Evolutionary conservation across 345 rosid species (phyloP), one percentile per base, ranked within the genome.

Genomic region (Aethionema arabicum): DNA sequence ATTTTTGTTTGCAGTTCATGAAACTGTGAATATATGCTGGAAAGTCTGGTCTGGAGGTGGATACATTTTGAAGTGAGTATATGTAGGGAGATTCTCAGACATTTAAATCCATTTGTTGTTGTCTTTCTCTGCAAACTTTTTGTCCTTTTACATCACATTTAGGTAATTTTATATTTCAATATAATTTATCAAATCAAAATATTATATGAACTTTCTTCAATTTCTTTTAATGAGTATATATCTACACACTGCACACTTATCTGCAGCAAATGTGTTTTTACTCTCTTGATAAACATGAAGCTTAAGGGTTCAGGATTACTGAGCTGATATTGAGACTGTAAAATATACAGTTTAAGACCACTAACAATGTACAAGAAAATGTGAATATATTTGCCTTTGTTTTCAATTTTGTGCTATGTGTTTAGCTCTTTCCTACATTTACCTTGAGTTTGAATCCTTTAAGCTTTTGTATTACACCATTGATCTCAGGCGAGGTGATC

Each of bases 401-500:
- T 47, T 41, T 40, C 52, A 21, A 21, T 52, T 39, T 50, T 50
- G 47, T 60, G 54, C 46, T 42, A 53, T 46, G 45, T 56, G 46
- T 47, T 31, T 41, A 61, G 36, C 6, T 68, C 61, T 53, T 56
- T 53, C 16, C 47, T 49, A 35, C 74, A 39, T 62, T 43, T 44
- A 43, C 60, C 46, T 62, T 56, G 58, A 47, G 63, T 45, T 52
- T 21, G 36, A 55, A 32, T 35, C 45, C 14, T 52, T 63, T 69
- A 35, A 41, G 53, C 38, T 42, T 8, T 65, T 35, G 9, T 50
- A 33, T 8, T 29, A 37, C 63, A 56, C 32, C 39, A 70, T 52
- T 11, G 11, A 44, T 58, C 32, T 64, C 61, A 71, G 59, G 70
- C 55, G 65, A 50, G 61, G 36, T 65, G 72, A 57, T 67, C 68